Evolutionary conservation across 257 asterid genomes (phyloP).

Genomic region (Przewalskia tangutica): DNA sequence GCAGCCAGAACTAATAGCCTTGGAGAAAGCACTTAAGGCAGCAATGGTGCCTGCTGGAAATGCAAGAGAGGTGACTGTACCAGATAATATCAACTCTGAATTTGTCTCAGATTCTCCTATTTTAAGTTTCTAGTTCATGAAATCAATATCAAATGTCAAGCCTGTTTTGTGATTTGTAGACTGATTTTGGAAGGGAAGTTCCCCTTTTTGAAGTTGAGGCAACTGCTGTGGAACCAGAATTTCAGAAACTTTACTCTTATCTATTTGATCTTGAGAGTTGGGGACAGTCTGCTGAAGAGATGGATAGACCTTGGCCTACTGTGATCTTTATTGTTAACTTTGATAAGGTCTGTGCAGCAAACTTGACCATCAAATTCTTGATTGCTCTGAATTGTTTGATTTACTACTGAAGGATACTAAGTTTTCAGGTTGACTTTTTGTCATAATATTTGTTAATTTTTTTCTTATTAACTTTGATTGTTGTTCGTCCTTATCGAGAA

Average conservation of each 20-base stretch:
- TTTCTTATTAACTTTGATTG: neutral
- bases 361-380: slow-evolving; percentile 10
- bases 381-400: slow-evolving; percentile 1
- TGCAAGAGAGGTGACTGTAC: slow-evolving; percentile 82
- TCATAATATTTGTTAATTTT: neutral
- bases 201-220: slow-evolving; percentile 97
- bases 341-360: slow-evolving; percentile 63
- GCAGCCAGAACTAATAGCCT: slow-evolving; percentile 80
- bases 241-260: slow-evolving; percentile 80
- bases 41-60: slow-evolving; percentile 78
- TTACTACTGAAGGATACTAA: slow-evolving; percentile 6
- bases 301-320: slow-evolving; percentile 81
- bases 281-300: slow-evolving; percentile 53
- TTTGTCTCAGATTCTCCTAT: slow-evolving; percentile 7
- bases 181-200: slow-evolving; percentile 88
- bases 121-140: slow-evolving; percentile 5
- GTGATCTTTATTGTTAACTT: slow-evolving; percentile 81
- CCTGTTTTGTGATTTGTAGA: slow-evolving; percentile 36
- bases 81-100: neutral
- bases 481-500: neutral
- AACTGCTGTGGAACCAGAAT: slow-evolving; percentile 75
- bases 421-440: neutral
- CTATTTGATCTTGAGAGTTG: slow-evolving; percentile 66
- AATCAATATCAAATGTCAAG: slow-evolving; percentile 11
- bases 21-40: slow-evolving; percentile 67